Evolutionary conservation across 345 rosid species (phyloP).

Genomic region (Sisymbrium irio): DNA sequence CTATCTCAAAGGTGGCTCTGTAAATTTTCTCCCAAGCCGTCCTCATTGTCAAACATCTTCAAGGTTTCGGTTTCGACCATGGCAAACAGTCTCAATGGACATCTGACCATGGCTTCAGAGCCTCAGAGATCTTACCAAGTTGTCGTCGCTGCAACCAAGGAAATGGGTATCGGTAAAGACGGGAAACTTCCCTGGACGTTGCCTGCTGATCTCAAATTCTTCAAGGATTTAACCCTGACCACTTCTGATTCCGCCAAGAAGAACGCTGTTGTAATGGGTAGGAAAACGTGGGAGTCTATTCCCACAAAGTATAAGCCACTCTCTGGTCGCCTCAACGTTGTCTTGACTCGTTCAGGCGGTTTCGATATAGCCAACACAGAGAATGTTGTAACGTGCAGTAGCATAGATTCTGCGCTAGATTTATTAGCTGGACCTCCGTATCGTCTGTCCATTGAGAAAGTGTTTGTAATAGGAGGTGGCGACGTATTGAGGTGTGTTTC

Average conservation of each 20-base stretch:
- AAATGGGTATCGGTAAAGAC: conserved; percentile 87
- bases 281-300: conserved; percentile 96
- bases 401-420: conserved; percentile 74
- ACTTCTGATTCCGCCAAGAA: conserved; percentile 64
- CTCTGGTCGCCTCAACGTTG: conserved; percentile 90
- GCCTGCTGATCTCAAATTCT: conserved; percentile 84
- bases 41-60: conserved; percentile 23
- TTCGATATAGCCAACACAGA: conserved; percentile 84
- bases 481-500: conserved; percentile 61
- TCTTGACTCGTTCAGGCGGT: conserved; percentile 85
- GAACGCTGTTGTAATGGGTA: conserved; percentile 94
- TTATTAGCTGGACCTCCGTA: conserved; percentile 77
- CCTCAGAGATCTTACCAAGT: conserved; percentile 70
- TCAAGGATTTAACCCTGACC: conserved; percentile 63
- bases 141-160: conserved; percentile 86
- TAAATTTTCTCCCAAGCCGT: conserved; percentile 23
- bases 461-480: conserved; percentile 90
- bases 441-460: conserved; percentile 84
- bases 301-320: conserved; percentile 64
- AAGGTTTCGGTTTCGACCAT: conserved; percentile 29
- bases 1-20: conserved; percentile 44
- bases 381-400: conserved; percentile 84
- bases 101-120: conserved; percentile 39
- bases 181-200: conserved; percentile 85
- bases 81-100: conserved; percentile 48